Evolutionary conservation across 768 basidiomycete species (phyloP), one percentile per base, ranked within the genome.

Genomic region (Coprinopsis marcescibilis): DNA sequence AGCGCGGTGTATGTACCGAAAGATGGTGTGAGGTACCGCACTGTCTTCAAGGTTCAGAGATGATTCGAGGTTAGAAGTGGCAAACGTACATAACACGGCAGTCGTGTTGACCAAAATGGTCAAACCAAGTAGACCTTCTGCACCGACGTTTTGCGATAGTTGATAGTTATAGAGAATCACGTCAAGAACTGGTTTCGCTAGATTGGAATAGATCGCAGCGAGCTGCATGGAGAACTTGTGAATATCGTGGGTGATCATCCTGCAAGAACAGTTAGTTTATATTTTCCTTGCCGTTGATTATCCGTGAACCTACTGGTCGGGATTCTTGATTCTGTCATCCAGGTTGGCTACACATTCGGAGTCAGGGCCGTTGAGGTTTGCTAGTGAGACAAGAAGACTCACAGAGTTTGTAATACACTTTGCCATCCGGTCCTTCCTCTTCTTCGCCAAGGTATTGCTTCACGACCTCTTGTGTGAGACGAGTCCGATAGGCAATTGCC

Each of bases 161-260:
- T 97, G 94, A 54, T 91, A 94, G 65, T 97, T 97, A 68, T 97
- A 98, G 10, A 98, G 69, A 37, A 95, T 89, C 38, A 89, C 86
- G 57, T 97, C 95, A 29, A 96, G 75, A 13, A 86, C 73, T 5
- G 95, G 95, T 65, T 98, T 98, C 21, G 93, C 93, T 30, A 97
- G 67, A 61, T 97, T 97, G 13, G 83, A 79, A 64, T 97, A 98
- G 27, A 98, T 93, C 14, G 90, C 90, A 11, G 95, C 92, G 4
- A 98, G 76, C 59, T 90, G 85, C 3, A 76, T 77, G 12, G 90
- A 89, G 66, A 96, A 98, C 44, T 85, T 85, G 61, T 94, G 89
- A 39, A 97, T 92, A 63, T 98, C 95, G 49, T 94, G 84, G 2
- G 92, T 95, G 43, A 96, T 89, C 85, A 93, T 92, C 70, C 87